Base-by-base conservation (phyloP, 441 rosid genomes). In the Euphorbia corollata region DNA sequence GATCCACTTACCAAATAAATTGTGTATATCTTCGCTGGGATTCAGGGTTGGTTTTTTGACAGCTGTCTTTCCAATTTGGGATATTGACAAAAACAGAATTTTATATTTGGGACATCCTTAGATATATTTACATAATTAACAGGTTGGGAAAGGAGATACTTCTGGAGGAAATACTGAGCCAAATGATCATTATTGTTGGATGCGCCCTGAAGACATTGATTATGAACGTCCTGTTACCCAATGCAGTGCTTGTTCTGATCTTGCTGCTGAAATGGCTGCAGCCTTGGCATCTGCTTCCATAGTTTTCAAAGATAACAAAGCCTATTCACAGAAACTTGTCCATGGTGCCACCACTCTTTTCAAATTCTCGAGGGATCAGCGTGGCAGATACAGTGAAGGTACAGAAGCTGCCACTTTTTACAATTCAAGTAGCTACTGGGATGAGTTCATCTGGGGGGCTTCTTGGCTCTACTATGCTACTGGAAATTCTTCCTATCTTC, bases 261-360 rank as follows among this genome's bases (percentile, higher is more conserved):
- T 94, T 11, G 97, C 96, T 59, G 96, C 89, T 0, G 98, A 94
- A 79, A 94, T 94, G 99, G 87, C 97, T 23, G 98, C 98, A 67
- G 86, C 99, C 64, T 69, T 94, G 67, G 97, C 99, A 59, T 70
- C 99, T 22, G 97, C 97, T 23, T 94, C 98, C 38, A 91, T 94
- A 69, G 98, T 94, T 57, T 94, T 94, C 79, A 91, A 88, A 61
- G 98, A 94, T 74, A 75, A 85, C 75, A 84, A 75, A 71, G 80
- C 80, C 7, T 94, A 94, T 65, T 94, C 99, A 0, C 74, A 81
- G 73, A 88, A 84, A 74, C 99, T 94, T 12, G 86, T 89, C 67
- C 85, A 80, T 16, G 96, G 97, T 54, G 99, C 99, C 50, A 73
- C n/a, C 63, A 88, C 86, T 5, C 89, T 94, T 19, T 82, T 81